Evolutionary conservation across 2,329 filamentous ascomycete species (phyloP), one percentile per base, ranked within the genome.

Genomic region (Pyrenochaeta sp.): DNA sequence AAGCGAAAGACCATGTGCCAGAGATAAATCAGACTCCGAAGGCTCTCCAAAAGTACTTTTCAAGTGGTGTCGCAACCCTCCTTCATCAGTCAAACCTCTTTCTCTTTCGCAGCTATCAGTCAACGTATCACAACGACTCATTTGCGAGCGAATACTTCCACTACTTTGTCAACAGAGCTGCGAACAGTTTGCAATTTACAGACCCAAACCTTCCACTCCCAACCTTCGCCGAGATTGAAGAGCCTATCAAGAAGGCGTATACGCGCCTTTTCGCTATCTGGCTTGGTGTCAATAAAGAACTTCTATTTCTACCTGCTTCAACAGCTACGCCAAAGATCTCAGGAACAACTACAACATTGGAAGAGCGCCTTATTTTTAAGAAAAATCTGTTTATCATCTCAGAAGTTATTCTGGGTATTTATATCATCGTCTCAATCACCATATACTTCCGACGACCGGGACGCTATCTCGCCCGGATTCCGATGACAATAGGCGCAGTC

Each of bases 311-410:
- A 0, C 35, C n/a, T n/a, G n/a, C n/a, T n/a, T n/a, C n/a, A n/a
- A n/a, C n/a, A n/a, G n/a, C n/a, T n/a, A n/a, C n/a, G n/a, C n/a
- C 46, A n/a, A 17, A 44, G 0, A 17, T 66, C 0, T 4, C 40
- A 0, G 71, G 61, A 0, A 39, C 38, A 0, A 30, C 54, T 0
- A 39, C 58, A 1, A 56, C 47, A 0, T 41, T 43, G 0, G 72
- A 77, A 15, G 73, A 67, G 0, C 68, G 77, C 0, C 72, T 84
- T 0, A 79, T 83, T 36, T 66, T 83, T 35, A 74, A 75, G 0
- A 43, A 53, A 0, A 43, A 69, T 0, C 76, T 81, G 5, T 77
- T 81, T 34, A 57, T 69, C 2, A 69, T 82, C 1, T 69, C 72
- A 0, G 55, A 78, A 3, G 44, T 45, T 0, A 73, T 83, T 0